phyloP scores from a whole-genome alignment of 495 filamentous ascomycete species.

The Penicillium herquei region DNA sequence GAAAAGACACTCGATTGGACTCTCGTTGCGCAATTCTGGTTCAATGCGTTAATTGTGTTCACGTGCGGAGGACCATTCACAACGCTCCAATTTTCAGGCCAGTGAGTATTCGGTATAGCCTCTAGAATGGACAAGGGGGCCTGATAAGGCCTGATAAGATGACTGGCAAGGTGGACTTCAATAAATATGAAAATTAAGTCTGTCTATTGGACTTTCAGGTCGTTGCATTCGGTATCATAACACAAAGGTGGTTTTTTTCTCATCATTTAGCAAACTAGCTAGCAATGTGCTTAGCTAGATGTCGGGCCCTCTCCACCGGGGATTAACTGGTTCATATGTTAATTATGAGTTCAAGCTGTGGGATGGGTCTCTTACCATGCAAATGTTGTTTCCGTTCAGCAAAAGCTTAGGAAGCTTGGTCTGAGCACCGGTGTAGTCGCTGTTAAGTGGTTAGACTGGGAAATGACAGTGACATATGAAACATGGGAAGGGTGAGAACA shows the following conservation, averaged over 20 bases:
- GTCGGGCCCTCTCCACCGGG: slow-evolving; percentile 80
- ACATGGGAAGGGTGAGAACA: too few relatives aligned
- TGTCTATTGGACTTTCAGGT: slow-evolving; percentile 5
- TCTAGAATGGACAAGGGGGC: neutral
- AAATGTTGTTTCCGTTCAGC: slow-evolving; percentile 98
- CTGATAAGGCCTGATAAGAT: neutral
- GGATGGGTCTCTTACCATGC: slow-evolving; percentile 69
- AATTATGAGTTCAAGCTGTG: neutral
- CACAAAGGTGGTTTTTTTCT: slow-evolving; percentile 21
- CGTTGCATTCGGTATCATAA: slow-evolving; percentile 33
- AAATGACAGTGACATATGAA: neutral
- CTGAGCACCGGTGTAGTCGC: slow-evolving; percentile 84
- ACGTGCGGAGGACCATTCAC: too few relatives aligned
- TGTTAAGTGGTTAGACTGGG: slow-evolving; percentile 38
- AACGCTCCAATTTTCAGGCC: too few relatives aligned
- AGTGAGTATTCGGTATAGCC: neutral
- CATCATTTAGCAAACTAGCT: slow-evolving; percentile 14
- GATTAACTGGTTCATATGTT: slow-evolving; percentile 61
- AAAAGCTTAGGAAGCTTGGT: slow-evolving; percentile 90
- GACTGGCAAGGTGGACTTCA: neutral
- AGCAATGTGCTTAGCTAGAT: slow-evolving; percentile 30
- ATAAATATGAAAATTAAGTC: neutral
- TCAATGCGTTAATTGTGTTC: too few relatives aligned
- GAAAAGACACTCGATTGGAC: too few relatives aligned
- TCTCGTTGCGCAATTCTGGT: too few relatives aligned